These are phyloP conservation scores for Mycena belliarum DNA, from an alignment of 768 basidiomycete species.

Conservation along the genomic window DNA sequence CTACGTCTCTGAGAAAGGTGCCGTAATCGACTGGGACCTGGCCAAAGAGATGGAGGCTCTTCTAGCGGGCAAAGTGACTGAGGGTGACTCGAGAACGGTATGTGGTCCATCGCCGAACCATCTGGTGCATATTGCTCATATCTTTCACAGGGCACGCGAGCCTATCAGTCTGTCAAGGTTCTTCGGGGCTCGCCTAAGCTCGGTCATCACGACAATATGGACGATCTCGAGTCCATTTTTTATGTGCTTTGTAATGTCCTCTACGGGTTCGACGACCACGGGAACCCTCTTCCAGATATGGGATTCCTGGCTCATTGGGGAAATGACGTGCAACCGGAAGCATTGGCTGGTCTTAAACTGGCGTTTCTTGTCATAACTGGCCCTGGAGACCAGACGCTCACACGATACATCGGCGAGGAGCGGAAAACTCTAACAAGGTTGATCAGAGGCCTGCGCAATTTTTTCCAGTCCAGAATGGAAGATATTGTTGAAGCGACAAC, in stretches of 20 bases:
- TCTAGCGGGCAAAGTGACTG: background rate
- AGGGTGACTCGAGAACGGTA: background rate
- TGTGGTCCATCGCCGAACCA: background rate
- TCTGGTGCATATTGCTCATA: background rate
- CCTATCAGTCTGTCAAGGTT: constrained; percentile 3
- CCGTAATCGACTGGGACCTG: constrained; percentile 7
- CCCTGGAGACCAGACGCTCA: no score
- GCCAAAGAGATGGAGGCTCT: background rate
- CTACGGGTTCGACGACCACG: background rate
- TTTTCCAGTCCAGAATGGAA: no score
- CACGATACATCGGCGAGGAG: no score
- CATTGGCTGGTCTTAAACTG: background rate
- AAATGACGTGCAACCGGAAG: background rate
- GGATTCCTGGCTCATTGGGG: background rate
- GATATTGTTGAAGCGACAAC: no score
- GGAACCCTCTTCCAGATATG: background rate
- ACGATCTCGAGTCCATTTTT: constrained; percentile 8
- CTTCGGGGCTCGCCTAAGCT: background rate
- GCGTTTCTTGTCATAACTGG: background rate
- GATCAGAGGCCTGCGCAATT: no score
- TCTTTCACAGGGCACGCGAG: background rate
- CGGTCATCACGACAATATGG: constrained; percentile 12
- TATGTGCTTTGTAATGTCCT: constrained; percentile 1
- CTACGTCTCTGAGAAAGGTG: background rate
- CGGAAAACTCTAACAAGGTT: no score